A percentile compares a stretch with the other conserved stretches of the same genome.
These are phyloP conservation scores for Naganishia albida DNA, from an alignment of 1,284 basidiomycete genomes.

Conservation along the genomic window DNA sequence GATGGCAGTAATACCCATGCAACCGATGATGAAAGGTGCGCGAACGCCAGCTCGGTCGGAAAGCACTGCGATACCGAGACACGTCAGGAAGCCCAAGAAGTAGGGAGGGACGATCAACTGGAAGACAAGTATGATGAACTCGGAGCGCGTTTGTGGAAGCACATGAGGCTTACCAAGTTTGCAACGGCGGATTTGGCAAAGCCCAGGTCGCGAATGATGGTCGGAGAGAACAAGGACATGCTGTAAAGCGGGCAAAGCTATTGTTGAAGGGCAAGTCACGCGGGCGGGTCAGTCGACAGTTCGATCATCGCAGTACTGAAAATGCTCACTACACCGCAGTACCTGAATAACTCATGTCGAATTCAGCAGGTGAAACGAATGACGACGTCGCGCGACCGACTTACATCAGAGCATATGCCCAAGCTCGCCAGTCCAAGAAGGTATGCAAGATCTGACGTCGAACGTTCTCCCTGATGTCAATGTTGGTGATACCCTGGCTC, in stretches of 20 bases:
- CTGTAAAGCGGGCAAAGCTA: constrained; percentile 7
- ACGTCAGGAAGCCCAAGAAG: constrained; percentile 4
- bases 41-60: constrained; percentile 1
- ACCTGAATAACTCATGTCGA: background rate
- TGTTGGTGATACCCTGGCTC: constrained; percentile 14
- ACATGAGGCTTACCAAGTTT: background rate
- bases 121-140: background rate
- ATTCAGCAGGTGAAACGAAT: background rate
- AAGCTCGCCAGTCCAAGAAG: constrained; percentile 3
- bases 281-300: background rate
- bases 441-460: background rate
- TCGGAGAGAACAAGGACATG: constrained; percentile 8
- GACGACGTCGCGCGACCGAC: background rate
- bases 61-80: background rate
- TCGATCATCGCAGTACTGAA: background rate
- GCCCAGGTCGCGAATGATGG: constrained; percentile 8
- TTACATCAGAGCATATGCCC: constrained; percentile 3
- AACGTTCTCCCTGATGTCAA: constrained; percentile 1
- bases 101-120: constrained; percentile 9
- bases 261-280: background rate
- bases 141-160: background rate
- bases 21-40: constrained; percentile 5
- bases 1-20: constrained; percentile 3
- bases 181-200: constrained; percentile 1
- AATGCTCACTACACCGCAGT: too few relatives aligned